Conservation (phyloP, 768 basidiomycete genomes). For the Fistulinella prunicolor region DNA sequence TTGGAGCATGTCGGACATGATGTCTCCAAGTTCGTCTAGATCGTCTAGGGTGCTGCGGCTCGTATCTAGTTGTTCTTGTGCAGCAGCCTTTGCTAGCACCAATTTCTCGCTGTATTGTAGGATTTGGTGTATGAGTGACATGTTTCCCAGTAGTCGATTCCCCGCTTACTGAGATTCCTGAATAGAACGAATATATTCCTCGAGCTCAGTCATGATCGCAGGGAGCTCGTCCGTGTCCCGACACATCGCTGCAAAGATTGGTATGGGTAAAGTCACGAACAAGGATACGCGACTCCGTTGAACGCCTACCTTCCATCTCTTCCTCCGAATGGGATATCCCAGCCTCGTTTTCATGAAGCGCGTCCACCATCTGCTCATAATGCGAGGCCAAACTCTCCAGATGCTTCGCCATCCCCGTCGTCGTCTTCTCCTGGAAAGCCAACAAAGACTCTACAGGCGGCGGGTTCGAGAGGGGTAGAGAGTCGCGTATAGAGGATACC, state of each 20-base stretch:
- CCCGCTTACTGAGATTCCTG: slow-evolving; percentile 53
- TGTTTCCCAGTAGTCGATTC: not conserved
- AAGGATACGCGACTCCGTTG: not conserved
- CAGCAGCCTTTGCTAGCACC: slow-evolving; percentile 38
- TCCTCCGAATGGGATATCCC: slow-evolving; percentile 66
- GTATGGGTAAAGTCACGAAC: not conserved
- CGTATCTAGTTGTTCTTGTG: slow-evolving; percentile 47
- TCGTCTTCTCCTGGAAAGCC: slow-evolving; percentile 49
- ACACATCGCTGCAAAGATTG: slow-evolving; percentile 58
- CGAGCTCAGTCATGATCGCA: slow-evolving; percentile 68
- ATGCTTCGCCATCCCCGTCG: slow-evolving; percentile 66
- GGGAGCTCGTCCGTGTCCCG: slow-evolving; percentile 79
- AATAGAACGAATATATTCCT: slow-evolving; percentile 53
- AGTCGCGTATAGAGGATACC: slow-evolving; percentile 52
- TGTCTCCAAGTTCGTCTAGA: slow-evolving; percentile 73
- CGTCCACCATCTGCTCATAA: slow-evolving; percentile 73
- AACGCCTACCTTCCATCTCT: slow-evolving; percentile 57
- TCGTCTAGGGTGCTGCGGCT: slow-evolving; percentile 54
- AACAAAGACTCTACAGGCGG: slow-evolving; percentile 45
- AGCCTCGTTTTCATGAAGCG: slow-evolving; percentile 64
- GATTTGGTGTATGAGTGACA: slow-evolving; percentile 3
- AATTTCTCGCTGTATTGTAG: slow-evolving; percentile 49
- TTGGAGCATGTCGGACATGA: slow-evolving; percentile 75
- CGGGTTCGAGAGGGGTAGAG: slow-evolving; percentile 41
- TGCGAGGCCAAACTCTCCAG: slow-evolving; percentile 71